Conservation (phyloP, 257 asterid genomes). For the Knoxia roxburghii region DNA sequence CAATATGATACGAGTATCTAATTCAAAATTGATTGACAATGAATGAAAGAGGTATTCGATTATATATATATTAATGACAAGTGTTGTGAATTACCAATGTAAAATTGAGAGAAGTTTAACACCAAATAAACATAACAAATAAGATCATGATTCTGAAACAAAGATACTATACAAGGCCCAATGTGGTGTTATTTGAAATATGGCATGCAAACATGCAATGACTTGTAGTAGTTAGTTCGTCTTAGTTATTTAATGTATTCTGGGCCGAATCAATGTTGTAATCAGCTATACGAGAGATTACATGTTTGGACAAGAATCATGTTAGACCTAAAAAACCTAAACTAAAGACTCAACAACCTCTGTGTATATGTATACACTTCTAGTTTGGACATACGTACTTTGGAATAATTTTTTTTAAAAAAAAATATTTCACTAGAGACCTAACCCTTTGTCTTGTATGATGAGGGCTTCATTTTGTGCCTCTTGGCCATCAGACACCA, state of each 20-base stretch:
- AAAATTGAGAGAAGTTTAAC: too few species aligned
- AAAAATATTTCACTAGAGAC: neutral
- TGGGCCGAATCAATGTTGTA: neutral
- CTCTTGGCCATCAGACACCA: neutral
- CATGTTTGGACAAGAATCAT: constrained; percentile 9
- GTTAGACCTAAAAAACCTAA: too few species aligned
- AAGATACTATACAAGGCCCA: too few species aligned
- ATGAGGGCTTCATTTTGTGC: neutral
- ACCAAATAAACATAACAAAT: too few species aligned
- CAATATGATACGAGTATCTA: too few species aligned
- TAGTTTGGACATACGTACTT: neutral
- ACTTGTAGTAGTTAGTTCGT: too few species aligned
- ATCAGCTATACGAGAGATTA: neutral
- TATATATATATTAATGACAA: too few species aligned
- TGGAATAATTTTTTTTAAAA: neutral
- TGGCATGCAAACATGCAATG: neutral
- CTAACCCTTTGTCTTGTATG: neutral
- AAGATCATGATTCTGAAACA: too few species aligned
- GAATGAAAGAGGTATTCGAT: too few species aligned
- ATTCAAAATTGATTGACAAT: too few species aligned
- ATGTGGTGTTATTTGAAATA: neutral
- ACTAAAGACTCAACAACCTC: too few species aligned
- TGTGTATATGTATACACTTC: neutral
- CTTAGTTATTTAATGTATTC: neutral
- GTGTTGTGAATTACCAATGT: too few species aligned